phyloP scores from a whole-genome alignment of 495 filamentous ascomycete species.

The Talaromyces stipitatus region DNA sequence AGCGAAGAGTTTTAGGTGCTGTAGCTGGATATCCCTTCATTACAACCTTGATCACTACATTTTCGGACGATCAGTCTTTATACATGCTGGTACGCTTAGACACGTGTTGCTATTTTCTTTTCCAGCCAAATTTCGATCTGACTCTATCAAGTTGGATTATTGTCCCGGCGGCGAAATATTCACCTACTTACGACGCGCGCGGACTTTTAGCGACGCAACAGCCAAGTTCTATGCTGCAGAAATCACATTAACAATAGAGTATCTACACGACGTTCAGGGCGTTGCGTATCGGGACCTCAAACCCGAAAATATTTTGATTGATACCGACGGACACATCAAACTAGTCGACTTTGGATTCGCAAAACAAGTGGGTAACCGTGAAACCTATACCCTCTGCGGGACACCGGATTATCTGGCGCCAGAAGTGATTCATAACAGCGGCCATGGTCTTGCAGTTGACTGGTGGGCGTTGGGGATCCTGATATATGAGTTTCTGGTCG shows the following conservation, averaged over 20 bases:
- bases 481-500: constrained; percentile 92
- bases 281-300: constrained; percentile 95
- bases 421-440: constrained; percentile 92
- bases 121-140: not conserved
- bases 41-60: constrained; percentile 81
- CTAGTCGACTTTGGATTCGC: constrained; percentile 99
- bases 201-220: constrained; percentile 78
- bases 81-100: constrained; percentile 73
- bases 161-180: constrained; percentile 95
- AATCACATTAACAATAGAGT: constrained; percentile 88
- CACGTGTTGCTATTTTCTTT: not conserved
- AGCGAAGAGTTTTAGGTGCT: constrained; percentile 77
- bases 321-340: constrained; percentile 88
- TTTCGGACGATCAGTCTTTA: constrained; percentile 79
- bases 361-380: constrained; percentile 53
- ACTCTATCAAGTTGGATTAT: constrained; percentile 59
- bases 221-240: constrained; percentile 93
- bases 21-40: constrained; percentile 94
- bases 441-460: constrained; percentile 93
- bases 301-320: constrained; percentile 90
- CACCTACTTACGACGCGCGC: constrained; percentile 77
- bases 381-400: constrained; percentile 94
- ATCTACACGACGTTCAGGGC: constrained; percentile 73
- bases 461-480: constrained; percentile 98
- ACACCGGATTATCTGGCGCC: constrained; percentile 96